phyloP scores from a whole-genome alignment of 257 asterid species.

The Fraxinus cuspidata region DNA sequence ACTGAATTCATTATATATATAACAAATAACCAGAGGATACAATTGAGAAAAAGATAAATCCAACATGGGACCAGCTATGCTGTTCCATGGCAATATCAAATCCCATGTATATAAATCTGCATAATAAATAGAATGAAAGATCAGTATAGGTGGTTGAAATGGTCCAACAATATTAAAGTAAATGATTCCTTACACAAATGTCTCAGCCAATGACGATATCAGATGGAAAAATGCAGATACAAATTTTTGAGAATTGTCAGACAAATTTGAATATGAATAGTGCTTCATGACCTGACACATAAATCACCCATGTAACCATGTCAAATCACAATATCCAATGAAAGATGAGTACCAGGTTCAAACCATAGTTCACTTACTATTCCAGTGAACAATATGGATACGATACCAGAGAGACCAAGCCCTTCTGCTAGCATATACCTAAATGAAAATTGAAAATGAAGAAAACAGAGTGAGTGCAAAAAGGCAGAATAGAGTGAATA shows the following conservation, averaged over 20 bases:
- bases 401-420: slow-evolving; percentile 96
- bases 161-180: slow-evolving; percentile 16
- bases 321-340: slow-evolving; percentile 24
- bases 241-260: slow-evolving; percentile 92
- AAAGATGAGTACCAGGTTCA: slow-evolving; percentile 23
- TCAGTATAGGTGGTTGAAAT: slow-evolving; percentile 22
- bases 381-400: slow-evolving; percentile 96
- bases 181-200: slow-evolving; percentile 73
- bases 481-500: slow-evolving; percentile 19
- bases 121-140: slow-evolving; percentile 25
- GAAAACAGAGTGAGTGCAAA: slow-evolving; percentile 22
- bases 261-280: slow-evolving; percentile 82
- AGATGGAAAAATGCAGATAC: slow-evolving; percentile 96
- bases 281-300: slow-evolving; percentile 94
- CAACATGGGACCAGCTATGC: slow-evolving; percentile 98
- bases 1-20: slow-evolving; percentile 2
- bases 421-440: slow-evolving; percentile 99
- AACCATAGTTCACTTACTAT: slow-evolving; percentile 56
- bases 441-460: slow-evolving; percentile 29
- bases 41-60: slow-evolving; percentile 95
- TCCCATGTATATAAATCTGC: slow-evolving; percentile 99
- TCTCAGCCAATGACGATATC: slow-evolving; percentile 95
- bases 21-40: slow-evolving; percentile 63
- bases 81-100: slow-evolving; percentile 97
- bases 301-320: slow-evolving; percentile 18